These are phyloP conservation scores for Cryptomeria japonica DNA, from an alignment of 75 land plant genomes.

Conservation along the genomic window DNA sequence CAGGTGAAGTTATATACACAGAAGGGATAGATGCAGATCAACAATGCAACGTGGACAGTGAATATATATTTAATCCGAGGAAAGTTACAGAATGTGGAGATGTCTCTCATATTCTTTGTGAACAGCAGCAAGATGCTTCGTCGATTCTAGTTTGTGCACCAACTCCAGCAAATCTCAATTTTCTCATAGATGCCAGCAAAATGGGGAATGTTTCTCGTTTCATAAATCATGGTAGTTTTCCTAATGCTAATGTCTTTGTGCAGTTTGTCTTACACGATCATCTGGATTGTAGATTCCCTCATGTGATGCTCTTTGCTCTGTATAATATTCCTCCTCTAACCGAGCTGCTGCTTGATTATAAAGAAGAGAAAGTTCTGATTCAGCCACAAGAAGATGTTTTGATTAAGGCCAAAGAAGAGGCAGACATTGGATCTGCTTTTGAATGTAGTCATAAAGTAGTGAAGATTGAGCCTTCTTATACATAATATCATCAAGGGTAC, in stretches of 20 bases:
- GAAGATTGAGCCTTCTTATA: neutral
- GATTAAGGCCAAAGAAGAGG: neutral
- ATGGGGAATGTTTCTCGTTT: conserved; percentile 76
- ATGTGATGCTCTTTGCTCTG: conserved; percentile 64
- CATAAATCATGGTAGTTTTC: conserved; percentile 80
- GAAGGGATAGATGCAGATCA: conserved; percentile 25
- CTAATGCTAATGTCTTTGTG: conserved; percentile 66
- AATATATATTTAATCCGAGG: conserved; percentile 49
- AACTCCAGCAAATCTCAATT: conserved; percentile 10
- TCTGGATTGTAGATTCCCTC: conserved; percentile 37
- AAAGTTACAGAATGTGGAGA: conserved; percentile 69
- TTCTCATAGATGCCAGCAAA: conserved; percentile 53
- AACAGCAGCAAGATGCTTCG: conserved; percentile 14
- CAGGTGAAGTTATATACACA: conserved; percentile 51
- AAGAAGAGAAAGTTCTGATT: conserved; percentile 11
- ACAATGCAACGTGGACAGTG: conserved; percentile 26
- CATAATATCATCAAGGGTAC: neutral
- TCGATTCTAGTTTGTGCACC: conserved; percentile 24
- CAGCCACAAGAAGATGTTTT: neutral
- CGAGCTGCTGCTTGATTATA: conserved; percentile 78
- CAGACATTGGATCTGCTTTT: neutral
- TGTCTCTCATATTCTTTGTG: conserved; percentile 22
- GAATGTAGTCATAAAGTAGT: neutral
- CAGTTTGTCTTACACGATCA: conserved; percentile 59
- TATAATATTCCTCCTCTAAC: conserved; percentile 76